A percentile compares a stretch with the other conserved stretches of the same genome.
Evolutionary conservation across 164 flowering plant genomes (phyloP).

Genomic region (Houttuynia cordata): DNA sequence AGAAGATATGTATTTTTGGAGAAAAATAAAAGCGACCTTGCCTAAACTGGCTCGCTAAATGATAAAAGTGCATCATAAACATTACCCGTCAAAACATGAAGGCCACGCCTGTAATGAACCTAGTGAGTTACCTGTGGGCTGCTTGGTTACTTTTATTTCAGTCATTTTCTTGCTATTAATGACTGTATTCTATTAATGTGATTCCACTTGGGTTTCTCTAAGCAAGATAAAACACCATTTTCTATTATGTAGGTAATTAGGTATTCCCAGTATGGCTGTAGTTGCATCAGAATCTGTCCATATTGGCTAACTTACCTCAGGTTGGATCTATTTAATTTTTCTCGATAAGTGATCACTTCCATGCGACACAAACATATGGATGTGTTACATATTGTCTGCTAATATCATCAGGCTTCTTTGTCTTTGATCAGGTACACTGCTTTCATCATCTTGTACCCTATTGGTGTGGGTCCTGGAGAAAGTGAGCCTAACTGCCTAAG

Average conservation of each 20-base stretch:
- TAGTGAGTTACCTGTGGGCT: no score
- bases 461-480: constrained; percentile 68
- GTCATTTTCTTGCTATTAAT: not conserved
- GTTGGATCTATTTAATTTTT: constrained; percentile 12
- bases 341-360: not conserved
- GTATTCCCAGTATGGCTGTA: constrained; percentile 70
- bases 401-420: not conserved
- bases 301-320: constrained; percentile 61
- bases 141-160: no score
- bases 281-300: constrained; percentile 47
- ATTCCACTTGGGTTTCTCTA: not conserved
- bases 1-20: no score
- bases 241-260: constrained; percentile 49
- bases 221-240: no score
- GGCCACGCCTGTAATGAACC: no score
- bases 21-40: no score
- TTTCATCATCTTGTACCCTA: constrained; percentile 67
- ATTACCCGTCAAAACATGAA: no score
- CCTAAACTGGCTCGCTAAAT: no score
- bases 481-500: constrained; percentile 41
- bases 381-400: not conserved
- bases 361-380: no score
- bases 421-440: constrained; percentile 59
- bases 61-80: no score
- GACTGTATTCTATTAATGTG: not conserved